These are phyloP conservation scores for Chalciporus piperatus DNA, from an alignment of 768 basidiomycete genomes.

Conservation along the genomic window DNA sequence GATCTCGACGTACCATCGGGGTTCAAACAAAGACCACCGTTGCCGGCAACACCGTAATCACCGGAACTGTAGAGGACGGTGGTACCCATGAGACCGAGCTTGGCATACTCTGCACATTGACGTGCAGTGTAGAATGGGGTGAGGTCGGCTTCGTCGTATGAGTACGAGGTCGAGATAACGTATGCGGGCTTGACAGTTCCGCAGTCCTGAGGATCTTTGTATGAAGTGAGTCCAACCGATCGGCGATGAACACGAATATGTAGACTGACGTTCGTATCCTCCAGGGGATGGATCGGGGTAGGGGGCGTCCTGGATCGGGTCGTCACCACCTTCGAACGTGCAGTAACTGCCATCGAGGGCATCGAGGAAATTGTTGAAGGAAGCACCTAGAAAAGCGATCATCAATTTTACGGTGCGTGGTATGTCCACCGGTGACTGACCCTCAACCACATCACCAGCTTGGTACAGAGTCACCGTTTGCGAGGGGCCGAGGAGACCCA, in stretches of 20 bases:
- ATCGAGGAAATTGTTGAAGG: conserved; percentile 37
- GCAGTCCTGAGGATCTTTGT: conserved; percentile 34
- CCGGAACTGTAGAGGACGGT: conserved; percentile 45
- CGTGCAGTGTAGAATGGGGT: conserved; percentile 36
- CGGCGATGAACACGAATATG: background rate
- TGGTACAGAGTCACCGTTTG: conserved; percentile 32
- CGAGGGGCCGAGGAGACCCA: conserved; percentile 24
- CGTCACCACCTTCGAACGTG: conserved; percentile 34
- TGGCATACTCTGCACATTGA: conserved; percentile 46
- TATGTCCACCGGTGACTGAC: conserved; percentile 6
- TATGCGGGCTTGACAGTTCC: conserved; percentile 34
- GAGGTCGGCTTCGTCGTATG: conserved; percentile 35
- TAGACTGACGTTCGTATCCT: conserved; percentile 21
- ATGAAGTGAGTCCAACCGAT: background rate
- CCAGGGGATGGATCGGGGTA: conserved; percentile 25
- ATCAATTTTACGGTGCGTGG: background rate
- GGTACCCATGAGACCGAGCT: conserved; percentile 41
- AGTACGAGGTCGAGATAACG: conserved; percentile 43
- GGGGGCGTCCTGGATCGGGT: conserved; percentile 24
- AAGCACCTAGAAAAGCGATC: conserved; percentile 12
- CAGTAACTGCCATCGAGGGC: conserved; percentile 35
- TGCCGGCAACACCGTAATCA: conserved; percentile 44
- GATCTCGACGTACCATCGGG: conserved; percentile 19
- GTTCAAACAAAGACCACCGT: conserved; percentile 30
- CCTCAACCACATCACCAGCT: conserved; percentile 27